Percentiles rank a stretch among this genome's conserved stretches.
These are phyloP conservation scores for Coemansia sp. DNA, from an alignment of 192 early-diverging fungal species.

Conservation along the genomic window DNA sequence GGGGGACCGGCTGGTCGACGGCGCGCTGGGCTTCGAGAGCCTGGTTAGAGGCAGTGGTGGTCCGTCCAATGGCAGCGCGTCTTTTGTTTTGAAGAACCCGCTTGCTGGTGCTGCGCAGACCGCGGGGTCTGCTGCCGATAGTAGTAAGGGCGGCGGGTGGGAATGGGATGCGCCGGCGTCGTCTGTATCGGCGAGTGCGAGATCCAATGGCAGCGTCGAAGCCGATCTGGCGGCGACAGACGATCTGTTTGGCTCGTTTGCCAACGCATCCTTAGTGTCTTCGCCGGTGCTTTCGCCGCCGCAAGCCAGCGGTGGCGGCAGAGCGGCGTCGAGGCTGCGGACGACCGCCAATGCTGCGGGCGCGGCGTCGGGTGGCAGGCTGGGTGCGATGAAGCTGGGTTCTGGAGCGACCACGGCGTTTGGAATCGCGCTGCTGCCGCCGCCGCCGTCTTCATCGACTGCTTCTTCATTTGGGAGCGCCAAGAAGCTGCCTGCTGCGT, in stretches of 20 bases:
- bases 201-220: background rate
- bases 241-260: conserved; percentile 37
- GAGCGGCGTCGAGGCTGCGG: background rate
- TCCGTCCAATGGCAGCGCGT: too few relatives aligned
- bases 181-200: too few relatives aligned
- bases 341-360: background rate
- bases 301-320: background rate
- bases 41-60: conserved; percentile 10
- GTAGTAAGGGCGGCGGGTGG: conserved; percentile 19
- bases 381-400: conserved; percentile 1
- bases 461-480: too few relatives aligned
- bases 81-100: too few relatives aligned
- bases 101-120: background rate
- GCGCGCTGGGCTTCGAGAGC: conserved; percentile 2
- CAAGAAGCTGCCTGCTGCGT: too few relatives aligned
- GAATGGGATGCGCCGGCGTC: conserved; percentile 39
- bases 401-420: background rate
- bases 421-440: background rate
- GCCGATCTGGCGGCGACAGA: background rate
- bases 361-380: background rate
- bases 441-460: background rate
- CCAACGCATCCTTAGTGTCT: background rate
- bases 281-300: background rate
- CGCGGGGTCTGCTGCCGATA: background rate
- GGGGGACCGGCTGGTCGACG: background rate